These are phyloP conservation scores for Penicillium dipodomyicola DNA, from an alignment of 495 filamentous ascomycete species.

Conservation along the genomic window DNA sequence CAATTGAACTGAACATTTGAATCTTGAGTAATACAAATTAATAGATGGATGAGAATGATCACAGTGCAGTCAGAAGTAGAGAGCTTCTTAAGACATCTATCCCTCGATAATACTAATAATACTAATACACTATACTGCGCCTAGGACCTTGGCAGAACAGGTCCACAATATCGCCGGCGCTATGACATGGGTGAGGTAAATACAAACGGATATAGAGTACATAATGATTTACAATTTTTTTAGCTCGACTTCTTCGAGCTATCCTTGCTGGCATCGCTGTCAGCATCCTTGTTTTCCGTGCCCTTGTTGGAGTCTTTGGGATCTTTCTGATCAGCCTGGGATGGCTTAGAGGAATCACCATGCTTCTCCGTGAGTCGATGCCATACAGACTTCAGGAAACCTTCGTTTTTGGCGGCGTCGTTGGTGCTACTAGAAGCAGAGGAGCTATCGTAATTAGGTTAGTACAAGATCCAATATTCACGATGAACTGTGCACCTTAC, in stretches of 20 bases:
- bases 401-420: slow-evolving; percentile 66
- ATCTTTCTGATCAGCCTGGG: slow-evolving; percentile 29
- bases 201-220: slow-evolving; percentile 32
- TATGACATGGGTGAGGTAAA: slow-evolving; percentile 43
- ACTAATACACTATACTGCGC: slow-evolving; percentile 30
- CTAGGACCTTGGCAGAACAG: slow-evolving; percentile 20
- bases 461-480: slow-evolving; percentile 1
- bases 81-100: slow-evolving; percentile 28
- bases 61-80: slow-evolving; percentile 18
- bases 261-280: slow-evolving; percentile 39
- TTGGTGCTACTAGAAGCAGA: slow-evolving; percentile 19
- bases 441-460: slow-evolving; percentile 12
- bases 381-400: slow-evolving; percentile 87
- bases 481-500: slow-evolving; percentile 29
- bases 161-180: slow-evolving; percentile 44
- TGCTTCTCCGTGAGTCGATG: slow-evolving; percentile 79
- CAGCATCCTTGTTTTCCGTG: slow-evolving; percentile 26
- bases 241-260: slow-evolving; percentile 54
- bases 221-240: slow-evolving; percentile 27
- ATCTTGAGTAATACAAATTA: neutral
- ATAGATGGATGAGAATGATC: neutral
- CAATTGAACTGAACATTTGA: slow-evolving; percentile 3
- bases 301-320: slow-evolving; percentile 16
- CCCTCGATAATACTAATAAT: slow-evolving; percentile 27
- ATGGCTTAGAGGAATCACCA: slow-evolving; percentile 38